These are phyloP conservation scores for Coccomyxa subellipsoidea DNA, from an alignment of 163 green algal species.

Conservation along the genomic window DNA sequence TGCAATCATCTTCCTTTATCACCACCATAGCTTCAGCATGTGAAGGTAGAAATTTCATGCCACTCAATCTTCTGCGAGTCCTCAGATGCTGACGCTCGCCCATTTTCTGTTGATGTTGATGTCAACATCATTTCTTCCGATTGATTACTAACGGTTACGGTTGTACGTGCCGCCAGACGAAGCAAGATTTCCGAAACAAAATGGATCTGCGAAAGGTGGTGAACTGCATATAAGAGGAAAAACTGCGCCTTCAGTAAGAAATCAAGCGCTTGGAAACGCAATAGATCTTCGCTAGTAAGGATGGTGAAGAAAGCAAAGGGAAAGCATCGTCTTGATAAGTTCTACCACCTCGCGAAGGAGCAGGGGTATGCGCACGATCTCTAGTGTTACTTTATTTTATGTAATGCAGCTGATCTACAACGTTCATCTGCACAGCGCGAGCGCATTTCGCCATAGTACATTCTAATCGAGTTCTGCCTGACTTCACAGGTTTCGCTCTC, in stretches of 20 bases:
- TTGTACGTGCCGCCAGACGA: background rate
- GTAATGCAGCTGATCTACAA: no score
- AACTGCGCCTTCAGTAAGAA: background rate
- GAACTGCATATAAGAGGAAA: background rate
- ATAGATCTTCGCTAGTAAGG: background rate
- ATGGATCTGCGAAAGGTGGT: background rate
- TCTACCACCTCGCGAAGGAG: conserved; percentile 97
- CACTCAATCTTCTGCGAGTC: no score
- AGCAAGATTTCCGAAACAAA: background rate
- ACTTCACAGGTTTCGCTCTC: conserved; percentile 83
- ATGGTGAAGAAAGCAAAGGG: conserved; percentile 83
- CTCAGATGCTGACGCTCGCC: no score
- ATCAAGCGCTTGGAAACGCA: background rate
- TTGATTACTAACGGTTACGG: background rate
- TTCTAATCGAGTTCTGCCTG: background rate
- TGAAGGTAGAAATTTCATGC: no score
- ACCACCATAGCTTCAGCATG: no score
- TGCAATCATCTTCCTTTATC: no score
- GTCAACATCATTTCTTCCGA: no score
- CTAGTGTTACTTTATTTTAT: background rate
- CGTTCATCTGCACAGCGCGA: background rate
- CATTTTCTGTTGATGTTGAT: no score
- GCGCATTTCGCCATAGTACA: background rate
- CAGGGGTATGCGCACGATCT: conserved; percentile 76
- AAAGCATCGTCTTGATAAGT: conserved; percentile 96